Conservation (phyloP, 2,329 filamentous ascomycete genomes). For the Trichoderma sp. region DNA sequence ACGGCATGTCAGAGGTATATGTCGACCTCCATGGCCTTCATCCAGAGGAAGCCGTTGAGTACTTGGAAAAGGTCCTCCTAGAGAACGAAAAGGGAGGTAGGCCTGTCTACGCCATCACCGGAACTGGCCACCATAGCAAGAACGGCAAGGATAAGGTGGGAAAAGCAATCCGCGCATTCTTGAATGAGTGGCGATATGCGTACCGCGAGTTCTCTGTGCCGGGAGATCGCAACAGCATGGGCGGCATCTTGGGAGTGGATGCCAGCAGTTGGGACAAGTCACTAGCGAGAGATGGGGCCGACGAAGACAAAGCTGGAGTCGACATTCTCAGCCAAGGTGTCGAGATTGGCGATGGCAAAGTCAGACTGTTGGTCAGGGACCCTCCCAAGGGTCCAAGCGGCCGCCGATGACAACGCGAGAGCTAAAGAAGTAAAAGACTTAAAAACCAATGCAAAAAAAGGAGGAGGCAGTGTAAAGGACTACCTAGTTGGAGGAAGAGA, state of each 20-base stretch:
- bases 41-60: conserved; percentile 93
- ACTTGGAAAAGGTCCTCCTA: conserved; percentile 81
- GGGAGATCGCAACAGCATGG: conserved; percentile 80
- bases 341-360: conserved; percentile 66
- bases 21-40: conserved; percentile 98
- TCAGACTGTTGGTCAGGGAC: conserved; percentile 62
- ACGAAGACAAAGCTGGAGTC: conserved; percentile 45
- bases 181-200: conserved; percentile 94
- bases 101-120: conserved; percentile 92
- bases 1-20: conserved; percentile 71
- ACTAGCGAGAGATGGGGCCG: conserved; percentile 47
- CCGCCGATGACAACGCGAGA: conserved; percentile 39
- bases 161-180: conserved; percentile 83
- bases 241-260: conserved; percentile 71
- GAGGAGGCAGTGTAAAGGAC: not conserved
- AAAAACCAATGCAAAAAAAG: conserved; percentile 18
- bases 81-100: conserved; percentile 72
- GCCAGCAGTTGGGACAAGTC: conserved; percentile 66
- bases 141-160: conserved; percentile 99
- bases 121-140: conserved; percentile 95
- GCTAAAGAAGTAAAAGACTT: conserved; percentile 33
- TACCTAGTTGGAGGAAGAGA: not conserved
- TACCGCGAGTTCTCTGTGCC: conserved; percentile 96
- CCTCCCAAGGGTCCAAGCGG: conserved; percentile 56
- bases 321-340: conserved; percentile 65